phyloP scores from a whole-genome alignment of 306 rosid genomes.

The Malus sylvestris region DNA sequence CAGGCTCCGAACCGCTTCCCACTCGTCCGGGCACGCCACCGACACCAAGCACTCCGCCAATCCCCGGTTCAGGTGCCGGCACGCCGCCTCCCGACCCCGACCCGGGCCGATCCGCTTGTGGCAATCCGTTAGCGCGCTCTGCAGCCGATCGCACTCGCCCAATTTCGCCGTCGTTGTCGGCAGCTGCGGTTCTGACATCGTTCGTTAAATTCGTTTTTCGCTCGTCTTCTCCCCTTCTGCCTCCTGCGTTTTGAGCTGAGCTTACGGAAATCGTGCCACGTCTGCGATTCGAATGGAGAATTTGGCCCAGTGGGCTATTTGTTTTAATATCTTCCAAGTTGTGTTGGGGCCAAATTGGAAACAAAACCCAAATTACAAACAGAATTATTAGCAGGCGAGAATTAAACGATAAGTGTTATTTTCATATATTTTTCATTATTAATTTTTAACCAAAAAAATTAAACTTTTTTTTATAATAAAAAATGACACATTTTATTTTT shows the following conservation, averaged over 20 bases:
- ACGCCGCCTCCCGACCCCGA: slow-evolving; percentile 15
- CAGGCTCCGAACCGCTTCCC: slow-evolving; percentile 24
- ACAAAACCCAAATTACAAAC: too few relatives aligned
- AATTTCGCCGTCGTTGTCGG: slow-evolving; percentile 5
- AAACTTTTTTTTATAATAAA: too few relatives aligned
- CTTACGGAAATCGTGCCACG: not conserved
- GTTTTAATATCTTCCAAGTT: not conserved
- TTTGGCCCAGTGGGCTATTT: not conserved
- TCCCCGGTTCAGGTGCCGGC: slow-evolving; percentile 32
- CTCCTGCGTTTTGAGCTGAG: not conserved
- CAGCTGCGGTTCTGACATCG: not conserved
- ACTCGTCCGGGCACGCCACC: slow-evolving; percentile 25
- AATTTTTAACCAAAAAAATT: too few relatives aligned
- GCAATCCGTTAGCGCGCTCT: slow-evolving; percentile 27
- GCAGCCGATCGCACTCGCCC: slow-evolving; percentile 36
- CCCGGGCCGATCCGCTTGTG: slow-evolving; percentile 22
- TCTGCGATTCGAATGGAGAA: not conserved
- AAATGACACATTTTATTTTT: too few relatives aligned
- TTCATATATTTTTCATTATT: too few relatives aligned
- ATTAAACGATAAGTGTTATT: too few relatives aligned
- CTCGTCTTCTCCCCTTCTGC: not conserved
- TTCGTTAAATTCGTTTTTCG: not conserved
- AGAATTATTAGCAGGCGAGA: too few relatives aligned
- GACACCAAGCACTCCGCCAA: slow-evolving; percentile 30
- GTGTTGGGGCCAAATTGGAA: not conserved